Evolutionary conservation across 2,329 filamentous ascomycete species (phyloP).

Genomic region (Trichoderma arundinaceum): DNA sequence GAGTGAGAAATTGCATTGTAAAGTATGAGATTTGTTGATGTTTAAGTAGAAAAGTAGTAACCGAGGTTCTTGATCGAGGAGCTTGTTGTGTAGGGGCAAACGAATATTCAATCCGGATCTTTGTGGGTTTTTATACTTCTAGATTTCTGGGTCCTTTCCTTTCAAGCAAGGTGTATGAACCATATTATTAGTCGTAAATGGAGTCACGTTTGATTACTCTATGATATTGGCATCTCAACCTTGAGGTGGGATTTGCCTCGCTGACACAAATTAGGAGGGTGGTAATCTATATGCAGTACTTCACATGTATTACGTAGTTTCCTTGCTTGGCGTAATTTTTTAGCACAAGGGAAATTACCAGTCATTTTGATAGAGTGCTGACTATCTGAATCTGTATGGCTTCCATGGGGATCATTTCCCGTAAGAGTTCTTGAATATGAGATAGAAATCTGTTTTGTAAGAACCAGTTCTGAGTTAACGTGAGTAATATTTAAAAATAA

Average conservation of each 20-base stretch:
- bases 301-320: not conserved
- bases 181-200: too few species aligned
- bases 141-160: not conserved
- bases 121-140: not conserved
- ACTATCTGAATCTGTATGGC: too few species aligned
- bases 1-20: not conserved
- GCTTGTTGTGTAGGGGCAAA: not conserved
- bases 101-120: not conserved
- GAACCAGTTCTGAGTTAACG: not conserved
- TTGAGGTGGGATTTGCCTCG: too few species aligned
- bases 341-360: too few species aligned
- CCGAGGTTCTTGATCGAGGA: not conserved
- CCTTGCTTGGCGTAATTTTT: not conserved
- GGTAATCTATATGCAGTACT: not conserved
- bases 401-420: too few species aligned
- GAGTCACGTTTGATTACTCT: too few species aligned
- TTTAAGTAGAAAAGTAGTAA: not conserved
- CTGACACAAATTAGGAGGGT: too few species aligned
- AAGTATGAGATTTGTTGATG: not conserved
- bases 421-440: not conserved
- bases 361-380: too few species aligned
- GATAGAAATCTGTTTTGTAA: not conserved
- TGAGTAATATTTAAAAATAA: not conserved
- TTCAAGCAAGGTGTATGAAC: not conserved
- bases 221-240: too few species aligned